Conservation (phyloP, 148 eudicot genomes). For the Vaccinium darrowii region DNA sequence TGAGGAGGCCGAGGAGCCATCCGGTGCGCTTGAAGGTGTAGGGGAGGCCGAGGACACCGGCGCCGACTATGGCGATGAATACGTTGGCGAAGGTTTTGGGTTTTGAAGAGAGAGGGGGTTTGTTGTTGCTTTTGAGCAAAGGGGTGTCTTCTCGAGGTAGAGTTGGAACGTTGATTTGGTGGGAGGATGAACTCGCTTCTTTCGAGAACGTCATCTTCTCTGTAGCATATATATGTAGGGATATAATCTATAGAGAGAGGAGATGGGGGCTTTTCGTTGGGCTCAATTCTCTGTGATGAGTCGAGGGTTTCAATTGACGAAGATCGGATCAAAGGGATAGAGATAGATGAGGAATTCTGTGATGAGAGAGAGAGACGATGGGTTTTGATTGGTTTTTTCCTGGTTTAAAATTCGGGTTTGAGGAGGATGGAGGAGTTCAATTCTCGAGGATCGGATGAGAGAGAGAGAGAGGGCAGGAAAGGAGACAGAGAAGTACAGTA, state of each 20-base stretch:
- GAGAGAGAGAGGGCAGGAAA: neutral
- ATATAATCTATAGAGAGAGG: neutral
- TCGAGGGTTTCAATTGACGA: neutral
- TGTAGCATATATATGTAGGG: neutral
- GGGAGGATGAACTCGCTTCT: conserved; percentile 51
- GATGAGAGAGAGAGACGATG: neutral
- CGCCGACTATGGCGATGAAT: conserved; percentile 60
- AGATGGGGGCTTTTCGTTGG: neutral
- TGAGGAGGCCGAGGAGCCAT: conserved; percentile 44
- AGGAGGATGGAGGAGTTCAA: neutral
- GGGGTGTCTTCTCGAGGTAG: conserved; percentile 49
- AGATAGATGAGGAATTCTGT: neutral
- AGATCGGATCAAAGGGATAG: neutral
- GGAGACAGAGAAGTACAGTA: neutral
- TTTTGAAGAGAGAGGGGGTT: conserved; percentile 37
- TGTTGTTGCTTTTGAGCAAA: conserved; percentile 27
- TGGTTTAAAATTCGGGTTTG: neutral
- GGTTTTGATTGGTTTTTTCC: neutral
- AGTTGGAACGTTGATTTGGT: conserved; percentile 29
- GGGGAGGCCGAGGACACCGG: conserved; percentile 68
- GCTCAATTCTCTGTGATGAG: neutral
- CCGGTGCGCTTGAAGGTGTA: conserved; percentile 62
- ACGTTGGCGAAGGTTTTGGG: conserved; percentile 63
- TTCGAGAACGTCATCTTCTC: conserved; percentile 41
- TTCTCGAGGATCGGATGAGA: neutral